Evolutionary conservation across 495 filamentous ascomycete genomes (phyloP), one percentile per base, ranked within the genome.

Genomic region (Aspergillus homomorphus): DNA sequence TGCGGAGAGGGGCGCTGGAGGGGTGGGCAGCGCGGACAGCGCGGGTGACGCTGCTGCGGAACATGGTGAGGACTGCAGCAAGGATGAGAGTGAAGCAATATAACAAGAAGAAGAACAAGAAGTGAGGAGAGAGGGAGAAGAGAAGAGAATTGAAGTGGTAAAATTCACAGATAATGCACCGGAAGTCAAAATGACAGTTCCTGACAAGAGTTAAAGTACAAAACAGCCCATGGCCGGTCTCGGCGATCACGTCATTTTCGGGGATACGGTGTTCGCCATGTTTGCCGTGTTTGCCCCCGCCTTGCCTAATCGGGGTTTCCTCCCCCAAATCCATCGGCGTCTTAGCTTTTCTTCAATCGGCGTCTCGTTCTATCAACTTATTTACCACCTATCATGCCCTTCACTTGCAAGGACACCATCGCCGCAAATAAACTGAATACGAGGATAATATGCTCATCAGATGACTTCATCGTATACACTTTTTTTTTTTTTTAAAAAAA

Each of bases 1-100:
- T 28, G 43, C 62, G 54, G 58, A 55, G 54, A 59, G 57, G 56
- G 58, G 60, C 61, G 21, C 54, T 56, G 21, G 60, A 62, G 52
- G 57, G 54, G 24, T 44, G 46, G 44, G 61, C 60, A 53, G 59
- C 57, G 44, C 21, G 16, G 16, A 23, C 48, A 18, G 48, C 48
- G 7, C 18, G 45, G 38, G 59, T 54, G 24, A 61, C 58, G 38
- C 46, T 53, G 44, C 65, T 53, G 51, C 60, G 45, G 45, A 72
- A 61, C 67, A 72, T 70, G n/a, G 38, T 53, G 14, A 38, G 5
- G 26, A 38, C 2, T 2, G 2, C 33, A 38, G 7, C 33, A 12
- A 38, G 4, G 33, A 12, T 38, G 33, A 38, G 33, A 12, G 5
- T 38, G 33, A 38, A 12, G 12, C 7, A 38, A n/a, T n/a, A n/a